These are phyloP conservation scores for Penicillium tannophilum DNA, from an alignment of 495 filamentous ascomycete genomes.

Conservation along the genomic window DNA sequence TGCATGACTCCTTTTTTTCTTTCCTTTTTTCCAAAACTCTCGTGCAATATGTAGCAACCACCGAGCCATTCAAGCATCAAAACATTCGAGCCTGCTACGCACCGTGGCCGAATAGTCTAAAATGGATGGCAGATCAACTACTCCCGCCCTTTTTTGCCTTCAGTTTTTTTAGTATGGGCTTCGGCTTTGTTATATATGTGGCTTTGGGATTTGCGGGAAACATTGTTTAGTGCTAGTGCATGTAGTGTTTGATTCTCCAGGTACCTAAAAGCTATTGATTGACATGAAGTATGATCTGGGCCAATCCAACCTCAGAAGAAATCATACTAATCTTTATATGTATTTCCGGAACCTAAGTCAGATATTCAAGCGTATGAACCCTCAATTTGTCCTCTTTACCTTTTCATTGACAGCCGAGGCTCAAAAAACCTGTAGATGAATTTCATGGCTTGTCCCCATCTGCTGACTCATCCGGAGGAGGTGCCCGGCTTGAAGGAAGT, in stretches of 20 bases:
- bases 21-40: neutral
- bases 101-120: slow-evolving; percentile 74
- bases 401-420: neutral
- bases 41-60: neutral
- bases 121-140: slow-evolving; percentile 68
- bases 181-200: neutral
- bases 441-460: neutral
- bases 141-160: slow-evolving; percentile 6
- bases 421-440: neutral
- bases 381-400: neutral
- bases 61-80: slow-evolving; percentile 63
- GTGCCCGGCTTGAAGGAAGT: neutral
- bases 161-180: neutral
- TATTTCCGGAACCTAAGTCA: neutral
- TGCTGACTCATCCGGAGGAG: slow-evolving; percentile 8
- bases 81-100: slow-evolving; percentile 31
- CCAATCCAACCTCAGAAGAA: too few relatives aligned
- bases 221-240: neutral
- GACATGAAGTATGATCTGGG: too few relatives aligned
- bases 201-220: slow-evolving; percentile 10
- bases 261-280: too few relatives aligned
- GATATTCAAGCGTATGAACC: neutral
- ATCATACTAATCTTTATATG: neutral
- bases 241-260: neutral
- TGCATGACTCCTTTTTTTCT: too few relatives aligned